Evolutionary conservation across 108 stramenopile species (phyloP).

Genomic region (Nitzschia sp.): DNA sequence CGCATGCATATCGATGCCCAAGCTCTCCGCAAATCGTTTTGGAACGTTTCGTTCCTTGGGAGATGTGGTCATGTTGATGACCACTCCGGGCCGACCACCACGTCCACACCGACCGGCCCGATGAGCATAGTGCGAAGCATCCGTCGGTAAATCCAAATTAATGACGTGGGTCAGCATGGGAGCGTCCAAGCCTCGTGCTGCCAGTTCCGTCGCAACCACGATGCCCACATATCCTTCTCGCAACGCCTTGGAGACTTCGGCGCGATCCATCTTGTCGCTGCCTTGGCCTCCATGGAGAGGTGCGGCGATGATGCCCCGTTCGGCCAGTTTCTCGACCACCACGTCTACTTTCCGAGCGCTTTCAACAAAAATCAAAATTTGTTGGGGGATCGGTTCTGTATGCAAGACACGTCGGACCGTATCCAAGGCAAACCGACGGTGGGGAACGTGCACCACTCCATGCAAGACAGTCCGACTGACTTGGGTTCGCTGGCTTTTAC

Average conservation of each 20-base stretch:
- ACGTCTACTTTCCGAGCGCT: slow-evolving; percentile 76
- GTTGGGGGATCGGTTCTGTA: slow-evolving; percentile 86
- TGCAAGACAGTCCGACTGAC: slow-evolving; percentile 85
- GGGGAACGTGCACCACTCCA: slow-evolving; percentile 75
- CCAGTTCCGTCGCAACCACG: slow-evolving; percentile 88
- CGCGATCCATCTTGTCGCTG: slow-evolving; percentile 83
- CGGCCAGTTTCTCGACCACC: slow-evolving; percentile 72
- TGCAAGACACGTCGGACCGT: slow-evolving; percentile 74
- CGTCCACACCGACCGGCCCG: slow-evolving; percentile 85
- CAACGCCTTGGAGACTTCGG: slow-evolving; percentile 80
- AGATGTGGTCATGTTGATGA: slow-evolving; percentile 75
- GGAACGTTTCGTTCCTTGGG: slow-evolving; percentile 78
- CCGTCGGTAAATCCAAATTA: slow-evolving; percentile 89
- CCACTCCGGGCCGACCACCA: slow-evolving; percentile 87
- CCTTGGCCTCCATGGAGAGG: slow-evolving; percentile 72
- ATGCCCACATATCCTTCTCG: slow-evolving; percentile 85
- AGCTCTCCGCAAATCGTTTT: slow-evolving; percentile 55
- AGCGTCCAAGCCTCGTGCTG: slow-evolving; percentile 88
- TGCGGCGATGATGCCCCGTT: slow-evolving; percentile 83
- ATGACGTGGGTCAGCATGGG: slow-evolving; percentile 86
- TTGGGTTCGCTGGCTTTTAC: slow-evolving; percentile 15
- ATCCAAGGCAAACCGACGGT: slow-evolving; percentile 75
- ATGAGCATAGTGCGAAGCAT: slow-evolving; percentile 88
- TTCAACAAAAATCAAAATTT: slow-evolving; percentile 87
- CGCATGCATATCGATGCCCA: slow-evolving; percentile 69